phyloP scores from a whole-genome alignment of 768 basidiomycete species.

The Lentinus tigrinus region DNA sequence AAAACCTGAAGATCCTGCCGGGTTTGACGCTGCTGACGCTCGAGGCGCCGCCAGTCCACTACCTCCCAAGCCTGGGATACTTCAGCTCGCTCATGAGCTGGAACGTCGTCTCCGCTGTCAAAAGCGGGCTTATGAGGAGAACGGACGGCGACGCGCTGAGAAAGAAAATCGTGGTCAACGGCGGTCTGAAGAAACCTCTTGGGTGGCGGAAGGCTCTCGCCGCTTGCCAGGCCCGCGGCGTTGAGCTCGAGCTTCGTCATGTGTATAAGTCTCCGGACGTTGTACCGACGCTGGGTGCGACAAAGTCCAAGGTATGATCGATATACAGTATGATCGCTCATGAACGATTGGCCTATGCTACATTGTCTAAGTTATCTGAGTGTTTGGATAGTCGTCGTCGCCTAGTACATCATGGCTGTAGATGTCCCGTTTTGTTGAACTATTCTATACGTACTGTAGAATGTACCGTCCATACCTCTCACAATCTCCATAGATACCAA shows the following conservation, averaged over 20 bases:
- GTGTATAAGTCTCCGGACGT: background rate
- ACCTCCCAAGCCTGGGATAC: constrained; percentile 1
- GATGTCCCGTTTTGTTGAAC: no score
- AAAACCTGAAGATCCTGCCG: constrained; percentile 1
- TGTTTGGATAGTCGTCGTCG: no score
- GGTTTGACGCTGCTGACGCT: constrained; percentile 2
- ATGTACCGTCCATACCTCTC: no score
- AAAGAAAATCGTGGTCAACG: constrained; percentile 12
- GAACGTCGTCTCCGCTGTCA: constrained; percentile 14
- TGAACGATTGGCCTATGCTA: no score
- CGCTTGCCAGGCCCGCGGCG: constrained; percentile 3
- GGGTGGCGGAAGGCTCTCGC: constrained; percentile 7
- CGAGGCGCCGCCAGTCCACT: constrained; percentile 9
- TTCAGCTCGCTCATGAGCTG: constrained; percentile 13
- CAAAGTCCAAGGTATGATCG: no score
- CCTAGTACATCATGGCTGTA: no score
- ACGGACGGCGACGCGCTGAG: background rate
- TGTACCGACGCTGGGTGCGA: no score
- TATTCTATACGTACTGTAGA: no score
- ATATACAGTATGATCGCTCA: no score
- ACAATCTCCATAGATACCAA: no score
- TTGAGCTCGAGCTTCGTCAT: constrained; percentile 11
- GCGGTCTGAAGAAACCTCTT: background rate
- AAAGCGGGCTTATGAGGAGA: constrained; percentile 1
- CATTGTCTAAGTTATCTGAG: no score